Evolutionary conservation across 495 filamentous ascomycete species (phyloP).

Genomic region (Monascus purpureus): DNA sequence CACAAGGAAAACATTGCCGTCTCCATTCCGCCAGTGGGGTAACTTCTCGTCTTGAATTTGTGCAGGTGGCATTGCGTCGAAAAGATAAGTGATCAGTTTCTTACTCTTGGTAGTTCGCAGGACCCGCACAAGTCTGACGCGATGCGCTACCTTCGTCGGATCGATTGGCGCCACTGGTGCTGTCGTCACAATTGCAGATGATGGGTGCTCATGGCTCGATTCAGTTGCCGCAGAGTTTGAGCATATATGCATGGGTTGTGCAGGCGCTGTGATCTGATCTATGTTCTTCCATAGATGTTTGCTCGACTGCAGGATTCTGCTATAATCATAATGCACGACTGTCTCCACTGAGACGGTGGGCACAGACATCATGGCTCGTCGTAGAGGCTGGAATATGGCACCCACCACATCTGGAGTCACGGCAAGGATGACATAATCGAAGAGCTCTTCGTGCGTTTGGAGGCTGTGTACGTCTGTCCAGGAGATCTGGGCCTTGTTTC

Average conservation of each 20-base stretch:
- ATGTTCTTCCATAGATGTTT: conserved; percentile 3
- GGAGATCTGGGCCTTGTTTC: conserved; percentile 5
- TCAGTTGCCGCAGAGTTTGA: conserved; percentile 18
- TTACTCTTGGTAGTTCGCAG: conserved; percentile 19
- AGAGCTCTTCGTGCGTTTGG: conserved; percentile 2
- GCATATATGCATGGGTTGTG: conserved; percentile 12
- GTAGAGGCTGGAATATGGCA: conserved; percentile 28
- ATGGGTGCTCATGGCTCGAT: conserved; percentile 20
- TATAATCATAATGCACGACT: conserved; percentile 28
- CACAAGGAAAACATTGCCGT: conserved; percentile 34
- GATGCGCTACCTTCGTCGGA: conserved; percentile 13
- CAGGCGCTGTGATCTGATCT: conserved; percentile 1
- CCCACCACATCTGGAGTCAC: conserved; percentile 29
- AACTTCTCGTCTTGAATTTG: conserved; percentile 2
- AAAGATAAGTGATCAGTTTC: conserved; percentile 19
- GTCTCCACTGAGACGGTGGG: conserved; percentile 29
- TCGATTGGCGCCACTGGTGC: conserved; percentile 17
- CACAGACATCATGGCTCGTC: conserved; percentile 17
- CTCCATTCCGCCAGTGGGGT: conserved; percentile 32
- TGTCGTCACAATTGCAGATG: conserved; percentile 18
- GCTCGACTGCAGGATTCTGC: conserved; percentile 4
- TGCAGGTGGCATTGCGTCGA: conserved; percentile 6
- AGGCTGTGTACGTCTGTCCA: conserved; percentile 2
- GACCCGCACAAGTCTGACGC: conserved; percentile 16
- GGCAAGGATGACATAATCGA: conserved; percentile 28